A percentile compares a stretch with the other conserved stretches of the same genome.
These are phyloP conservation scores for Pseudotulostoma volvatum DNA, from an alignment of 495 filamentous ascomycete genomes.

Conservation along the genomic window DNA sequence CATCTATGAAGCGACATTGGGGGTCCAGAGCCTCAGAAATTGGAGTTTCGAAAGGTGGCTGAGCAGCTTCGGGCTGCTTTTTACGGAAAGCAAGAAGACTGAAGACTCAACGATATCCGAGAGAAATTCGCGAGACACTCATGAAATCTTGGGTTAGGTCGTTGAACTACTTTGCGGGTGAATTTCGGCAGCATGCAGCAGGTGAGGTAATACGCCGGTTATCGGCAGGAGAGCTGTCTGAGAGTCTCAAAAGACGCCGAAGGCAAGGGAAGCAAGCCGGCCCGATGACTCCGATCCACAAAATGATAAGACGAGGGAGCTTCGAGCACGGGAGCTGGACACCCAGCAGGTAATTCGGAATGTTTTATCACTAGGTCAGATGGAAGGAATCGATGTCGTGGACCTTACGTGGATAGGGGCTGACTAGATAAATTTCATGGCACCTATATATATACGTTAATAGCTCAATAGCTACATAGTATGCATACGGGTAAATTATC, in stretches of 20 bases:
- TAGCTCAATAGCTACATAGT: background rate
- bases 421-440: background rate
- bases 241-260: background rate
- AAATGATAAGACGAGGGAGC: background rate
- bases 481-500: background rate
- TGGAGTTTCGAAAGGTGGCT: background rate
- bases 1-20: background rate
- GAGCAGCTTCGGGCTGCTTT: background rate
- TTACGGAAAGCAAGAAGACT: background rate
- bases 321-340: background rate
- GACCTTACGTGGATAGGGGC: background rate
- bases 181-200: background rate
- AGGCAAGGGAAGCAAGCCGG: background rate
- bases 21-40: background rate
- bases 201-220: background rate
- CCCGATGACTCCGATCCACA: background rate
- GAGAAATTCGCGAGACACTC: background rate
- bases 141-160: background rate
- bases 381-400: background rate
- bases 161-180: background rate
- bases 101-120: background rate
- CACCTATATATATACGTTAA: background rate
- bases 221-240: background rate
- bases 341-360: background rate
- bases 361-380: background rate